Evolutionary conservation across 2,329 filamentous ascomycete species (phyloP), one percentile per base, ranked within the genome.

Genomic region (Metarhizium humberi): DNA sequence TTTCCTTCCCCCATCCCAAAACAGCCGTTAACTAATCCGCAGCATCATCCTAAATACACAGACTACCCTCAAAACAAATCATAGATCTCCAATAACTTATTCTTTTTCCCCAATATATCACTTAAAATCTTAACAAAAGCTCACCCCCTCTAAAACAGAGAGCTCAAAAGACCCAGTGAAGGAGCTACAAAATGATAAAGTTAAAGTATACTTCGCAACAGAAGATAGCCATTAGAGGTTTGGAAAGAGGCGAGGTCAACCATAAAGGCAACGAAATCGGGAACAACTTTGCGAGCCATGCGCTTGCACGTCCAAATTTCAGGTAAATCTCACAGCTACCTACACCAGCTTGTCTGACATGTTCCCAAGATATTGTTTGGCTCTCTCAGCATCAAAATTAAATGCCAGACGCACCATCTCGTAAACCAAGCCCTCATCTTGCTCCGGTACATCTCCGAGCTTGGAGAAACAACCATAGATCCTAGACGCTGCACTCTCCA

Each of bases 371-470:
- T 32, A 47, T 29, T 30, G 2, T 3, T 47, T n/a, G 5, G 45
- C 25, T 43, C 20, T 16, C 36, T 50, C 29, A 36, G 20, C 53
- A 36, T 52, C 45, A 13, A 56, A 52, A n/a, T 47, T 53, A 51
- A 58, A 58, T 3, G 56, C 57, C 3, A 59, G 47, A 2, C 52
- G 52, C 40, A 54, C 56, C 49, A 60, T 60, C 14, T 47, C 47
- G 10, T 3, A 3, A 25, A 25, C 20, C 3, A 25, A 25, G 20
- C 20, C 20, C 20, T 25, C 3, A 3, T 25, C 20, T 3, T 25
- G 20, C 20, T 25, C 20, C 20, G 20, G 20, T 25, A 25, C 20
- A 1, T 25, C 1, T 3, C 20, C 20, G 3, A 25, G 20, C 20
- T 25, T 1, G 1, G 20, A 25, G 20, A 25, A 25, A 25, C 20